Conservation (phyloP, 371 early-diverging fungal species). For the Mucor sp. region DNA sequence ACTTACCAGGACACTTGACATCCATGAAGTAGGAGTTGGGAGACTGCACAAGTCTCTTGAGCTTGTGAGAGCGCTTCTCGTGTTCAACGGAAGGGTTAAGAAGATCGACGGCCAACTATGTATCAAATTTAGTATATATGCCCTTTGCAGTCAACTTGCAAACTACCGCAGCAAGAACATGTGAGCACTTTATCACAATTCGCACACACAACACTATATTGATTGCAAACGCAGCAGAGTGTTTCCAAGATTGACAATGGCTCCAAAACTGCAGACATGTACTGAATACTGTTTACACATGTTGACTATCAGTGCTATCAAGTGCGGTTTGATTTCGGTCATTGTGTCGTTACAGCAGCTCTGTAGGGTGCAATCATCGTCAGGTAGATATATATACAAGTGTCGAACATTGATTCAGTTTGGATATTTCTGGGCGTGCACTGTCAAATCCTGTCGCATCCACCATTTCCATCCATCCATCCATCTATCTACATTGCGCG, state of each 20-base stretch:
- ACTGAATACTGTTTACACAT: background rate
- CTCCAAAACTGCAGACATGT: background rate
- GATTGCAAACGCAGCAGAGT: background rate
- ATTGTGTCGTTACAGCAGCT: background rate
- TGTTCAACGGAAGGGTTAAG: constrained; percentile 96
- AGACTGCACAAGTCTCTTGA: constrained; percentile 98
- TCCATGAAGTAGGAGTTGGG: constrained; percentile 99
- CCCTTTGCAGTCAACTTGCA: background rate
- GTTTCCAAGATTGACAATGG: background rate
- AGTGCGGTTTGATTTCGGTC: background rate
- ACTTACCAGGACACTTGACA: constrained; percentile 96
- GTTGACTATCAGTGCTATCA: no score
- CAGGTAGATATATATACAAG: background rate
- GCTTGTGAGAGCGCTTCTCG: constrained; percentile 97
- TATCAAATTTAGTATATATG: background rate
- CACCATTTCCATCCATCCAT: constrained; percentile 20
- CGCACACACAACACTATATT: background rate
- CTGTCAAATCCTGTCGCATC: background rate
- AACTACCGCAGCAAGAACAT: constrained; percentile 1
- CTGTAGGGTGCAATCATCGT: background rate
- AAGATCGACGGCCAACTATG: constrained; percentile 97
- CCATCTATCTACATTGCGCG: constrained; percentile 4
- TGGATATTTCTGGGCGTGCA: background rate
- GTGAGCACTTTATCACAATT: background rate
- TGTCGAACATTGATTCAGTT: background rate